These are phyloP conservation scores for Trifolium repens DNA, from an alignment of 306 rosid species.

Conservation along the genomic window DNA sequence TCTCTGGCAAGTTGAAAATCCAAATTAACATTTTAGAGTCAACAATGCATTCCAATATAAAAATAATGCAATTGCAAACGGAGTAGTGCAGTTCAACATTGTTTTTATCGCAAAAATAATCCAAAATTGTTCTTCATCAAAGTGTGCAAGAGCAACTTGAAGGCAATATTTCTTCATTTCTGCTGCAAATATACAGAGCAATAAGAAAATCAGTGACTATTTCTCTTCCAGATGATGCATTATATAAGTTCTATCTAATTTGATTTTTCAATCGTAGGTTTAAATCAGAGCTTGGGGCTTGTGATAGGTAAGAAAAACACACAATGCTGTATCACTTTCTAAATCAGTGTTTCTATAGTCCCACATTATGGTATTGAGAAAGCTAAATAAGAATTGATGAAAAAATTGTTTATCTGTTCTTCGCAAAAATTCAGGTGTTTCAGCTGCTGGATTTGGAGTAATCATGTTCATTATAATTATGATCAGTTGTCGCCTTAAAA, in stretches of 20 bases:
- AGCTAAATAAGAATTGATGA: not conserved
- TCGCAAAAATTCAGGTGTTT: not conserved
- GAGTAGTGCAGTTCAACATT: too few species aligned
- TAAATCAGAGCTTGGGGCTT: not conserved
- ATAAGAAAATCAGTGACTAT: not conserved
- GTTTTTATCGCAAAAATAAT: too few species aligned
- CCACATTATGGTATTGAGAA: not conserved
- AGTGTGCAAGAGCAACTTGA: too few species aligned
- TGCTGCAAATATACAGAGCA: not conserved
- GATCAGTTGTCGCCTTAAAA: not conserved
- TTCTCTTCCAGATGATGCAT: not conserved
- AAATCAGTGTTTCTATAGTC: not conserved
- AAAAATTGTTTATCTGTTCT: not conserved
- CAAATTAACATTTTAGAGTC: too few species aligned
- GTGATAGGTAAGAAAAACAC: not conserved
- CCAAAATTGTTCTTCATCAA: too few species aligned
- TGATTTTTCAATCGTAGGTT: not conserved
- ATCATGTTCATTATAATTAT: not conserved
- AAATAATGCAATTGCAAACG: too few species aligned
- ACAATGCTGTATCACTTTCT: not conserved
- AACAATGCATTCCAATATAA: too few species aligned
- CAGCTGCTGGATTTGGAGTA: not conserved
- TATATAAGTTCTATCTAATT: not conserved
- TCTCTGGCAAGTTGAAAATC: too few species aligned
- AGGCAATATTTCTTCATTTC: not conserved